These are phyloP conservation scores for Aspergillus homomorphus DNA, from an alignment of 495 filamentous ascomycete genomes.

Conservation along the genomic window DNA sequence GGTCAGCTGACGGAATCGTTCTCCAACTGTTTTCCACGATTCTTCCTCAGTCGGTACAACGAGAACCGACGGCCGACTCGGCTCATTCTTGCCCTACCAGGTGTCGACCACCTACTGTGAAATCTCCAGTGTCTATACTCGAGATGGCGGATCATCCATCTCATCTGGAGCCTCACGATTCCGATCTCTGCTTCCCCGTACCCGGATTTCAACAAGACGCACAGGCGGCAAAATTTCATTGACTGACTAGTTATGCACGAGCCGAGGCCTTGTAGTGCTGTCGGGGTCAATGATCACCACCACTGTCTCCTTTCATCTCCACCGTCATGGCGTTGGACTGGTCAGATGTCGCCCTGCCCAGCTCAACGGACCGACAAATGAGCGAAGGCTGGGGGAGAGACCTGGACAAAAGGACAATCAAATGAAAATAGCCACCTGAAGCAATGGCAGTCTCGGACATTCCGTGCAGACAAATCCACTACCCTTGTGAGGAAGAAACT, in stretches of 20 bases:
- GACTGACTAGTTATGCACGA: neutral
- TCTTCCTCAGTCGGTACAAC: neutral
- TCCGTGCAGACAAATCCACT: neutral
- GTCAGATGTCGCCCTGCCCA: slow-evolving; percentile 1
- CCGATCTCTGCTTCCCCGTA: neutral
- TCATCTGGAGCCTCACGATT: neutral
- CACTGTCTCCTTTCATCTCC: neutral
- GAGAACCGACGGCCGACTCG: neutral
- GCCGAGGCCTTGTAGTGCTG: neutral
- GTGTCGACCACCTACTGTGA: neutral
- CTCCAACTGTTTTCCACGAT: neutral
- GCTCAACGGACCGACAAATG: neutral
- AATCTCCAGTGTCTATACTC: neutral
- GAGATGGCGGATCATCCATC: neutral
- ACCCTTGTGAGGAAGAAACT: neutral
- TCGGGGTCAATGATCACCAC: neutral
- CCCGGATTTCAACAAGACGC: neutral
- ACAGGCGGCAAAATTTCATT: neutral
- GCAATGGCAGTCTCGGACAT: neutral
- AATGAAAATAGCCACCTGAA: neutral
- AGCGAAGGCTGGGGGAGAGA: neutral
- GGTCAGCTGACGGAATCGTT: neutral
- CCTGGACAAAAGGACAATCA: neutral
- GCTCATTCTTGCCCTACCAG: neutral
- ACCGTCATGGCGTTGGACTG: slow-evolving; percentile 1